Evolutionary conservation across 2,329 filamentous ascomycete genomes (phyloP).

Genomic region (Seiridium cupressi): DNA sequence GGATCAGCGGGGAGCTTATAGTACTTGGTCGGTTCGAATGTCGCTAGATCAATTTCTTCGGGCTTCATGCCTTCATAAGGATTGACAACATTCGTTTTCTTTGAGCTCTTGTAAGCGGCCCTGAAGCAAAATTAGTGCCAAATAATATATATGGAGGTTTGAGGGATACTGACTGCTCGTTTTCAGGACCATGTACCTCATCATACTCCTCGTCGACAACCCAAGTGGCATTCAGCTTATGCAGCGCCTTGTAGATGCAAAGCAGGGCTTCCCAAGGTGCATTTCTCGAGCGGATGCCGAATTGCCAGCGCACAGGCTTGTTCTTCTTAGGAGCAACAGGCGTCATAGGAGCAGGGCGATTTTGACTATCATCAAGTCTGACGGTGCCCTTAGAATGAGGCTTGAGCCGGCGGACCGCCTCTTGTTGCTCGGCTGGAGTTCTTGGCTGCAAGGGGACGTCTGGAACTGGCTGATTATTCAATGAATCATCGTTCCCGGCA

Average conservation of each 20-base stretch:
- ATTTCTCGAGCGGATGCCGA: conserved; percentile 92
- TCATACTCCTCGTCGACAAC: conserved; percentile 64
- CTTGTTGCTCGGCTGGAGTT: conserved; percentile 74
- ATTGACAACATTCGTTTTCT: conserved; percentile 12
- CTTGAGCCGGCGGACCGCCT: conserved; percentile 76
- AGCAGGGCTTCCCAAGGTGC: conserved; percentile 91
- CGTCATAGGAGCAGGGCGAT: conserved; percentile 61
- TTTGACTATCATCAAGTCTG: conserved; percentile 63
- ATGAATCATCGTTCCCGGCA: conserved; percentile 46
- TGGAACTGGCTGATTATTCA: conserved; percentile 41
- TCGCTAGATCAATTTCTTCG: conserved; percentile 29
- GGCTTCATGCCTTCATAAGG: conserved; percentile 25
- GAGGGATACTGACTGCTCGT: conserved; percentile 35
- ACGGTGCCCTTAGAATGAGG: conserved; percentile 75
- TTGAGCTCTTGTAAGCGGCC: conserved; percentile 19
- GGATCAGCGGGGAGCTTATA: conserved; percentile 91
- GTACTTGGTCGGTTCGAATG: conserved; percentile 54
- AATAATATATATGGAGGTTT: conserved; percentile 13
- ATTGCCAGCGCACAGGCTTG: conserved; percentile 92
- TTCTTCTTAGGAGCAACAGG: conserved; percentile 67
- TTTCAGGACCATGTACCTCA: conserved; percentile 43
- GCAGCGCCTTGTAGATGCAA: conserved; percentile 90
- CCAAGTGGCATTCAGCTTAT: conserved; percentile 87
- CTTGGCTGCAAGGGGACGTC: conserved; percentile 51
- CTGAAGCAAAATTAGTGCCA: background rate